Conservation (phyloP, 352 stramenopile species). For the Elongisporangium anandrum region DNA sequence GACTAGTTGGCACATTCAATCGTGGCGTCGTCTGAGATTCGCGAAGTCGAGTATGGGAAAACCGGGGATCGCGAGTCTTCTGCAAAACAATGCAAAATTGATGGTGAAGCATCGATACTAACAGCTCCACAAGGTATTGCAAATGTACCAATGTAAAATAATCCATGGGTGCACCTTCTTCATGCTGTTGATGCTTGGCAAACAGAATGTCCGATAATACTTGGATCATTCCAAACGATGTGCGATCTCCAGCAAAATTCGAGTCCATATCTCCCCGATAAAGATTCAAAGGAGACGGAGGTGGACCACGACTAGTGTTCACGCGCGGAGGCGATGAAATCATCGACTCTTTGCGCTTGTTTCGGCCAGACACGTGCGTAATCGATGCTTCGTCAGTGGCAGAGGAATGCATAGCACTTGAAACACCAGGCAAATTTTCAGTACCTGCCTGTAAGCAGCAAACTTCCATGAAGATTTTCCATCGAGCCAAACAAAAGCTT, state of each 20-base stretch:
- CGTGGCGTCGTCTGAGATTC: conserved; percentile 11
- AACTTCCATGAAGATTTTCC: conserved; percentile 76
- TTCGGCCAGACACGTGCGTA: conserved; percentile 8
- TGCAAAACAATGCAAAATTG: conserved; percentile 51
- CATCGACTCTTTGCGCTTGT: conserved; percentile 70
- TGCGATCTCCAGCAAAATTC: conserved; percentile 58
- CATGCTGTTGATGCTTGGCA: conserved; percentile 25
- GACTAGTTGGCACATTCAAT: conserved; percentile 21
- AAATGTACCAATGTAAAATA: conserved; percentile 48
- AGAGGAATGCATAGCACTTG: background rate
- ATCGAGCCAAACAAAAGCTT: conserved; percentile 40
- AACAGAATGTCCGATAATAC: conserved; percentile 50
- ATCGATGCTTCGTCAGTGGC: background rate
- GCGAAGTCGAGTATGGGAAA: conserved; percentile 47
- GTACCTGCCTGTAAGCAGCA: conserved; percentile 37
- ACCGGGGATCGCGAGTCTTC: conserved; percentile 57
- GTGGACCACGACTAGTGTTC: conserved; percentile 11
- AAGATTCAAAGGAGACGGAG: conserved; percentile 10
- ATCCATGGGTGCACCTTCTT: conserved; percentile 35
- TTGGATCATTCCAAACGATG: conserved; percentile 65
- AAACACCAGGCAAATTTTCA: background rate
- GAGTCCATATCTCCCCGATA: conserved; percentile 18
- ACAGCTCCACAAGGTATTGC: conserved; percentile 42
- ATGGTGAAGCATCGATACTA: conserved; percentile 74
- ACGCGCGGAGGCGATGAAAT: conserved; percentile 46